phyloP scores from a whole-genome alignment of 176 grass and related monocot species.

The Thinopyrum elongatum region DNA sequence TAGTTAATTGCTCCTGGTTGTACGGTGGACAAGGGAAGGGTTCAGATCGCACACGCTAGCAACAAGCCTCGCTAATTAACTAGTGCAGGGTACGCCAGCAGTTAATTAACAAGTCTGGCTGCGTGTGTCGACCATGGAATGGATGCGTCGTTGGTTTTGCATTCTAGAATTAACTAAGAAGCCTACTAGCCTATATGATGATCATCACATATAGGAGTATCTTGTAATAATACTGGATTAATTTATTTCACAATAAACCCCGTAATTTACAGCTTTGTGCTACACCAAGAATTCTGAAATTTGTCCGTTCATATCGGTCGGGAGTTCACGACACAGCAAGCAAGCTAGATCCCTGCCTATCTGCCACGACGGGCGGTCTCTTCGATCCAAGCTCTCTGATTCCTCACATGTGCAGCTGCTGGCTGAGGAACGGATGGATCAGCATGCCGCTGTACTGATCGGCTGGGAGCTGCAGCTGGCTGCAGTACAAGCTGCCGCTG shows the following conservation, averaged over 20 bases:
- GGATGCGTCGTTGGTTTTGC: not conserved
- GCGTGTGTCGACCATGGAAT: slow-evolving; percentile 24
- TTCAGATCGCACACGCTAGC: not conserved
- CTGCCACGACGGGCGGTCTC: not conserved
- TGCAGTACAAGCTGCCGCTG: slow-evolving; percentile 27
- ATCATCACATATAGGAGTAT: not conserved
- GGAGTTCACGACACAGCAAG: not conserved
- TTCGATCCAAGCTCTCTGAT: not conserved
- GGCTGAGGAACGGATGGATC: slow-evolving; percentile 25
- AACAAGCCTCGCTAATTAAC: not conserved
- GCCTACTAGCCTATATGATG: too few relatives aligned
- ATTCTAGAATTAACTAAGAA: not conserved
- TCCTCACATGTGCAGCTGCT: slow-evolving; percentile 28
- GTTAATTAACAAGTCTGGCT: not conserved
- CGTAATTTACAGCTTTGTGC: slow-evolving; percentile 12
- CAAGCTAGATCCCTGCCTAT: not conserved
- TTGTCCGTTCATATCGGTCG: not conserved
- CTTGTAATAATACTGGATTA: not conserved
- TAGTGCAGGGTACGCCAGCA: not conserved
- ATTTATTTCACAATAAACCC: slow-evolving; percentile 5
- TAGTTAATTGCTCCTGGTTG: not conserved
- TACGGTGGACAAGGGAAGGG: not conserved
- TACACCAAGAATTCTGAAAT: not conserved
- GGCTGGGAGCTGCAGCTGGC: slow-evolving; percentile 9
- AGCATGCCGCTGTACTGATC: slow-evolving; percentile 45